phyloP scores from a whole-genome alignment of 495 filamentous ascomycete species.

The Cercophora newfieldiana region DNA sequence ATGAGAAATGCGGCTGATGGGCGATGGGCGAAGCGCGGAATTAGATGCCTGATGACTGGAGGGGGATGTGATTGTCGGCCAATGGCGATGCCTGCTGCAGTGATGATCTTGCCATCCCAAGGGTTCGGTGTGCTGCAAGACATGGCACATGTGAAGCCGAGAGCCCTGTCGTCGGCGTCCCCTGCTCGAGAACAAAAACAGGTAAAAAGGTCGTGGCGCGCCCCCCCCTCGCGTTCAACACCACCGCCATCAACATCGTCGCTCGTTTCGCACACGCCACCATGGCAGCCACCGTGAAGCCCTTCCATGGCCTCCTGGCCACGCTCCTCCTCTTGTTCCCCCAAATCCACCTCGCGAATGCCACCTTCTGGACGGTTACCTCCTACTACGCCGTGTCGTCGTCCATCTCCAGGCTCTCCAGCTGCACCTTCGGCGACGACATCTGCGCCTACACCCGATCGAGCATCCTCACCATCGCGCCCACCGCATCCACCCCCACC shows the following conservation, averaged over 20 bases:
- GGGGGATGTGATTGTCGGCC: background rate
- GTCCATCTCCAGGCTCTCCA: background rate
- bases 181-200: background rate
- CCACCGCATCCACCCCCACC: background rate
- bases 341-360: background rate
- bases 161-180: too few species aligned
- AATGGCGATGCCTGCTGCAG: background rate
- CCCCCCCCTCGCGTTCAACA: background rate
- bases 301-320: background rate
- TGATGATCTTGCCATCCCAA: too few species aligned
- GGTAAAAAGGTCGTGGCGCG: background rate
- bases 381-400: background rate
- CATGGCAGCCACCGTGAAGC: background rate
- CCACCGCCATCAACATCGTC: background rate
- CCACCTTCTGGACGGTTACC: slow-evolving; percentile 10
- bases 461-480: background rate
- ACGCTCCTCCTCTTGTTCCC: background rate
- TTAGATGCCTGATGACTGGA: background rate
- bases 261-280: background rate
- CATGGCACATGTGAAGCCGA: too few species aligned
- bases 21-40: background rate
- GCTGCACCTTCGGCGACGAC: background rate
- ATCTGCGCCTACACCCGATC: background rate
- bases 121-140: too few species aligned
- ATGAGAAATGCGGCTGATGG: background rate